phyloP scores from a whole-genome alignment of 176 grass and related monocot species.

The Metroxylon sagu region DNA sequence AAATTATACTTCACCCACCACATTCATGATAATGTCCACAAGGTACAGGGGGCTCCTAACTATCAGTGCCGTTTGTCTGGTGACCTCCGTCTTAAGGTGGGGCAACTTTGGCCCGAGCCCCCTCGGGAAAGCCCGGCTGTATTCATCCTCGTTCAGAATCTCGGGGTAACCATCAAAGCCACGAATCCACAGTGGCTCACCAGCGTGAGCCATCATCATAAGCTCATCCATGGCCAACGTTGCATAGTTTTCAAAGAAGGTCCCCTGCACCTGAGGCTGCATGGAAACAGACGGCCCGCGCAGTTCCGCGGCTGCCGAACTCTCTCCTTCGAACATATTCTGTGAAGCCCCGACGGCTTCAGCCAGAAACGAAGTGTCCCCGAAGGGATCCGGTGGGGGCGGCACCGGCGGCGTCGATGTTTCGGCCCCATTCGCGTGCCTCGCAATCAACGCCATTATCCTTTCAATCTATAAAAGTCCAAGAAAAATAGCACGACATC shows the following conservation, averaged over 20 bases:
- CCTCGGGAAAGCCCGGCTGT: slow-evolving; percentile 16
- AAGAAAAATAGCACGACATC: no score
- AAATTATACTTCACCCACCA: slow-evolving; percentile 25
- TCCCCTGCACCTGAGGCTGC: neutral
- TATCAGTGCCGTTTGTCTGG: slow-evolving; percentile 27
- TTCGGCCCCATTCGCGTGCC: no score
- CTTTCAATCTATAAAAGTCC: no score
- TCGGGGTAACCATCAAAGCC: slow-evolving; percentile 21
- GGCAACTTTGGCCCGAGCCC: neutral
- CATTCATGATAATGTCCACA: slow-evolving; percentile 36
- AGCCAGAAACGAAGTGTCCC: neutral
- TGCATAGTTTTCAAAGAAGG: slow-evolving; percentile 15
- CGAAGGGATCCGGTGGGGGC: no score
- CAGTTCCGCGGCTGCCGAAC: no score
- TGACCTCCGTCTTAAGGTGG: slow-evolving; percentile 33
- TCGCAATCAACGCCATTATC: no score
- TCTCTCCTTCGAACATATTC: no score
- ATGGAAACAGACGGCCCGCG: neutral
- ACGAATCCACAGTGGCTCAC: slow-evolving; percentile 29
- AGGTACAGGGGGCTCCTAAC: slow-evolving; percentile 21
- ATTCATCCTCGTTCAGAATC: slow-evolving; percentile 29
- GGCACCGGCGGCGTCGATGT: no score
- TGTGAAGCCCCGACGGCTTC: neutral
- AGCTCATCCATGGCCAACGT: slow-evolving; percentile 28
- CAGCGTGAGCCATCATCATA: slow-evolving; percentile 10